Percentiles rank a stretch among this genome's conserved stretches.
Evolutionary conservation across 176 grass and related monocot species (phyloP).

Genomic region (Coix lacrymajobi): DNA sequence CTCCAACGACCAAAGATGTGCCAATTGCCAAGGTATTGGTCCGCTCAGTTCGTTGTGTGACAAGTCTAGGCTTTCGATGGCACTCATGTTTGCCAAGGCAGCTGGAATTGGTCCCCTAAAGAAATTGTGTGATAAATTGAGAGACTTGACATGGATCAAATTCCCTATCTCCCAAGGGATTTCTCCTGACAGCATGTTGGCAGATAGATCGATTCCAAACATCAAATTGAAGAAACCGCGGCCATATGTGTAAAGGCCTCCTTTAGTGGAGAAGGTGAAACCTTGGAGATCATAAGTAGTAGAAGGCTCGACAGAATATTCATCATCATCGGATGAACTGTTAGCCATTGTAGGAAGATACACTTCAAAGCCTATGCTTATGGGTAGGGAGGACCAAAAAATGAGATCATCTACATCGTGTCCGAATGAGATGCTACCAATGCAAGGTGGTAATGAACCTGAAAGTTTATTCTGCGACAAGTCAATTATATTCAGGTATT

Average conservation of each 20-base stretch:
- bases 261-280: no score
- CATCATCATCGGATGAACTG: no score
- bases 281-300: background rate
- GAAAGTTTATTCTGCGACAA: background rate
- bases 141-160: background rate
- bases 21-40: background rate
- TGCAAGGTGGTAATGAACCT: slow-evolving; percentile 20
- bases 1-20: background rate
- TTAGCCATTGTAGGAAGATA: no score
- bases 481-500: background rate
- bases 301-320: no score
- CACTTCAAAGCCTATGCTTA: no score
- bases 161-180: slow-evolving; percentile 27
- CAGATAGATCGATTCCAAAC: slow-evolving; percentile 9
- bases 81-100: slow-evolving; percentile 3
- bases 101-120: slow-evolving; percentile 1
- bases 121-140: slow-evolving; percentile 24
- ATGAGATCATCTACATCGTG: background rate
- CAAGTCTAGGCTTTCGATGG: slow-evolving; percentile 25
- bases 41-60: slow-evolving; percentile 28
- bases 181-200: slow-evolving; percentile 9
- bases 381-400: no score
- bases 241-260: no score
- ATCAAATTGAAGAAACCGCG: background rate
- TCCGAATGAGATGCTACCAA: background rate